These are phyloP conservation scores for Trichopus zeylanicus DNA, from an alignment of 116 monocot genomes.

Conservation along the genomic window DNA sequence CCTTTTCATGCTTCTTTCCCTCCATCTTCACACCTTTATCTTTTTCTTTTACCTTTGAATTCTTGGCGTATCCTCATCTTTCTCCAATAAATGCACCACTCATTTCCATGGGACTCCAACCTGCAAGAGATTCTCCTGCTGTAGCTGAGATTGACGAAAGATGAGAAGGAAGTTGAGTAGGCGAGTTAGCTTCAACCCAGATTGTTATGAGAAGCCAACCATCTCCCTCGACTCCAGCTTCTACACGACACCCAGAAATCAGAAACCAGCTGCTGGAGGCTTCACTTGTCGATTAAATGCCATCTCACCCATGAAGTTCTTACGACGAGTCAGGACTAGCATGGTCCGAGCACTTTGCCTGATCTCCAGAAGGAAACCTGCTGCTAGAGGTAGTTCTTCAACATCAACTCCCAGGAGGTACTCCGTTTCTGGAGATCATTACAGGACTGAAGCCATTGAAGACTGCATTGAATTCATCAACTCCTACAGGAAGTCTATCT, in stretches of 20 bases:
- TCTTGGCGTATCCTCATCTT: neutral
- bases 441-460: constrained; percentile 61
- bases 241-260: neutral
- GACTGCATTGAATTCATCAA: constrained; percentile 88
- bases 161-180: constrained; percentile 23
- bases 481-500: constrained; percentile 44
- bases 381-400: constrained; percentile 11
- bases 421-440: constrained; percentile 37
- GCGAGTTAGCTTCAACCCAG: constrained; percentile 22
- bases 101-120: neutral
- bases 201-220: constrained; percentile 9
- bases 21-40: no score
- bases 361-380: constrained; percentile 5
- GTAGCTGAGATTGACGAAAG: neutral
- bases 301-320: constrained; percentile 13
- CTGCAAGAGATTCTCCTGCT: no score
- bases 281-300: constrained; percentile 4
- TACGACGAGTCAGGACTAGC: constrained; percentile 16
- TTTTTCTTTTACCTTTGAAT: neutral
- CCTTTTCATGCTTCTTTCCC: no score
- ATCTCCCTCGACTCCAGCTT: neutral
- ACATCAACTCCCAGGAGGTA: constrained; percentile 10
- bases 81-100: neutral
- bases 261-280: neutral
- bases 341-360: constrained; percentile 11